Evolutionary conservation across 176 grass and related monocot species (phyloP).

Genomic region (Hordeum vulgare): MorexV3_pseudomolecules_assembly NC_058518.1:438143713-438144212

Average conservation of each 20-base stretch:
- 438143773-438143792: neutral
- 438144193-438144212: conserved; percentile 42
- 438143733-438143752: neutral
- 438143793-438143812: neutral
- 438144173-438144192: conserved; percentile 94
- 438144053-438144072: conserved; percentile 21
- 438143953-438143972: neutral
- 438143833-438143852: neutral
- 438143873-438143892: neutral
- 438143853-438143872: neutral
- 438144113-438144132: conserved; percentile 84
- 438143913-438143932: neutral
- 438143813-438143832: neutral
- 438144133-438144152: conserved; percentile 81
- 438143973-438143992: neutral
- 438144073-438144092: conserved; percentile 68
- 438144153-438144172: conserved; percentile 86
- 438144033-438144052: neutral
- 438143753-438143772: neutral
- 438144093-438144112: conserved; percentile 83
- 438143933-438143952: neutral
- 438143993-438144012: neutral
- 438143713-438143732: neutral
- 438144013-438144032: neutral
- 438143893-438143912: conserved; percentile 23